These are phyloP conservation scores for Yarrowia sp. DNA, from an alignment of 805 yeast genomes.

Conservation along the genomic window DNA sequence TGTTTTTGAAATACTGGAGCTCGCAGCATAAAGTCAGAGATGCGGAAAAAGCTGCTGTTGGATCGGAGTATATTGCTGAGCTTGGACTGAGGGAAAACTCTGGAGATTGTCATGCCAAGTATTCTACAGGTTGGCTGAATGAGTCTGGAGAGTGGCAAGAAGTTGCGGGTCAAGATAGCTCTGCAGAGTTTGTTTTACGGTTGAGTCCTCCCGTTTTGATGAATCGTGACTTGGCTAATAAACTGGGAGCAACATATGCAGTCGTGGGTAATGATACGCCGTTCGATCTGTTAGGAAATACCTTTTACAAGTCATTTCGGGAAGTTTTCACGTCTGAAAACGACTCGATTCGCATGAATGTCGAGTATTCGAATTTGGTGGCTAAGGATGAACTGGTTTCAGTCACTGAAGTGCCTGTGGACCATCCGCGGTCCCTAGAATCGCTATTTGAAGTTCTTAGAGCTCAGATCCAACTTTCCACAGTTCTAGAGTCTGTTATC, in stretches of 20 bases:
- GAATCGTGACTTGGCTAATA: conserved; percentile 30
- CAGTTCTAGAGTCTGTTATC: conserved; percentile 30
- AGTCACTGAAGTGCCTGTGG: conserved; percentile 35
- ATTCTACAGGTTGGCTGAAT: conserved; percentile 34
- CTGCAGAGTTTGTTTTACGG: conserved; percentile 38
- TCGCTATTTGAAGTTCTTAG: conserved; percentile 32
- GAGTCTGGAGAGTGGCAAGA: conserved; percentile 1
- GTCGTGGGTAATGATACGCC: not conserved
- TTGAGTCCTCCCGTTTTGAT: conserved; percentile 41
- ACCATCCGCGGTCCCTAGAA: conserved; percentile 37
- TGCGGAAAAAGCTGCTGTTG: conserved; percentile 2
- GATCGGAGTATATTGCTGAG: conserved; percentile 2
- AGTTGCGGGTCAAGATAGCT: conserved; percentile 26
- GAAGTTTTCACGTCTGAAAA: conserved; percentile 8
- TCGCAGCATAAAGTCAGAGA: conserved; percentile 25
- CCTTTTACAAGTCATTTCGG: conserved; percentile 16
- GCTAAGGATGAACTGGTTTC: conserved; percentile 33
- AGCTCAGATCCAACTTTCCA: conserved; percentile 28
- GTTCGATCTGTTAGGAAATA: conserved; percentile 1
- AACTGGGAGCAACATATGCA: conserved; percentile 25
- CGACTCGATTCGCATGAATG: conserved; percentile 28
- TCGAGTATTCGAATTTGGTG: conserved; percentile 34
- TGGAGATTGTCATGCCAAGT: conserved; percentile 19
- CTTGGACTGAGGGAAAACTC: conserved; percentile 18
- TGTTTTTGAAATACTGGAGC: conserved; percentile 39